Evolutionary conservation across 345 rosid genomes (phyloP).

Genomic region (Sonneratia alba): DNA sequence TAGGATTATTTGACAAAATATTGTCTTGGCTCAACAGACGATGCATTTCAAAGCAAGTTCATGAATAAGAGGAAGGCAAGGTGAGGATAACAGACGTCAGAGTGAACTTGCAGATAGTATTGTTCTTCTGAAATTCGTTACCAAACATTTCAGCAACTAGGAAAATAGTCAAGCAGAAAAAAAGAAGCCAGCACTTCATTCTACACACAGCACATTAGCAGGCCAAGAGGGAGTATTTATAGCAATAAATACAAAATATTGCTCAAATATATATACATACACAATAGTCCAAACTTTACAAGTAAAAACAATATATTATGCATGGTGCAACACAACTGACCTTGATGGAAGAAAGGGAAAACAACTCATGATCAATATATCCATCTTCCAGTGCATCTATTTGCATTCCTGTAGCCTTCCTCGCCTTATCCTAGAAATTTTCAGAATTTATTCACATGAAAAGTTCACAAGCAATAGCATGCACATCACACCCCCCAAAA

Average conservation of each 20-base stretch:
- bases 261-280: background rate
- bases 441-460: background rate
- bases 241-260: background rate
- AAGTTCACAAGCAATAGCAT: background rate
- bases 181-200: too few relatives aligned
- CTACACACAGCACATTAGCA: too few relatives aligned
- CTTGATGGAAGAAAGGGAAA: conserved; percentile 90
- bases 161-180: too few relatives aligned
- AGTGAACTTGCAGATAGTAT: too few relatives aligned
- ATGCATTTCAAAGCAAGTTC: too few relatives aligned
- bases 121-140: too few relatives aligned
- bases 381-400: conserved; percentile 80
- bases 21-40: too few relatives aligned
- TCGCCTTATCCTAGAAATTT: conserved; percentile 56
- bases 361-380: conserved; percentile 62
- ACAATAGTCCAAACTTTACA: background rate
- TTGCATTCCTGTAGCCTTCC: conserved; percentile 75
- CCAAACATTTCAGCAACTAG: too few relatives aligned
- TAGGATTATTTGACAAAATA: too few relatives aligned
- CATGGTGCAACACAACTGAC: conserved; percentile 20
- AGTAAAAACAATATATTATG: background rate
- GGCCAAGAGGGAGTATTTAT: too few relatives aligned
- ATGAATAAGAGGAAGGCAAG: too few relatives aligned
- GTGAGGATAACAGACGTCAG: too few relatives aligned
- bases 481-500: background rate